Base-by-base conservation (phyloP, 129 eudicot genomes). In the Artemisia argyi region DNA sequence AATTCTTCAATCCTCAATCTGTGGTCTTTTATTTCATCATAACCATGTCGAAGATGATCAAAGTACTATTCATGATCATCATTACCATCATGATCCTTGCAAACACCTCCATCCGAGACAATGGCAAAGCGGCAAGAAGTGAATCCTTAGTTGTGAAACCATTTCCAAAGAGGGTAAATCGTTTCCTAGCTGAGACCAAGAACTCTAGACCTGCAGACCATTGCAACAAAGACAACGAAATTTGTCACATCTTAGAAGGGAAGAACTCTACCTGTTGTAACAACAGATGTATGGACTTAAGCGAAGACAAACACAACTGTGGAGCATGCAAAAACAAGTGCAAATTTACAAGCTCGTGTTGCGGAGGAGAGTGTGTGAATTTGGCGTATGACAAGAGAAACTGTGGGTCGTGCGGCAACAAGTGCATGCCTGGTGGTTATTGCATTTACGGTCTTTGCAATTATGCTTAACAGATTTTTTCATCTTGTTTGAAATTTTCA, bases 401-500 rank as follows among this genome's bases (percentile, higher is more conserved):
- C n/a, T n/a, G n/a, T n/a, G n/a, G n/a, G n/a, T n/a, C n/a, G n/a
- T n/a, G n/a, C n/a, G n/a, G n/a, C n/a, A 57, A 57, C 28, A 57
- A 57, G 30, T 57, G 62, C 62, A 57, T 57, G 62, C 30, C 62
- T 9, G 62, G 32, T 57, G 62, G 62, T 57, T 57, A 57, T 57
- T 57, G 61, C 28, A 56, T 56, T 18, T 56, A 16, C 11, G 61
- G 61, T 19, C 61, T 56, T 3, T 56, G 61, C 61, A 56, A 56
- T 18, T 56, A 56, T 4, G 61, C 61, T 4, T 56, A 18, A 56
- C 30, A n/a, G 0, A 15, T 15, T 53, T 32, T 53, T 0, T 5
- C 19, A 15, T 53, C 19, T 3, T 53, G 60, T 1, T 55, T 1
- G 60, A n/a, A 0, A 17, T 1, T 32, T 32, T 32, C 39, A 5